phyloP scores from a whole-genome alignment of 768 basidiomycete species.

The Amanita inopinata region DNA sequence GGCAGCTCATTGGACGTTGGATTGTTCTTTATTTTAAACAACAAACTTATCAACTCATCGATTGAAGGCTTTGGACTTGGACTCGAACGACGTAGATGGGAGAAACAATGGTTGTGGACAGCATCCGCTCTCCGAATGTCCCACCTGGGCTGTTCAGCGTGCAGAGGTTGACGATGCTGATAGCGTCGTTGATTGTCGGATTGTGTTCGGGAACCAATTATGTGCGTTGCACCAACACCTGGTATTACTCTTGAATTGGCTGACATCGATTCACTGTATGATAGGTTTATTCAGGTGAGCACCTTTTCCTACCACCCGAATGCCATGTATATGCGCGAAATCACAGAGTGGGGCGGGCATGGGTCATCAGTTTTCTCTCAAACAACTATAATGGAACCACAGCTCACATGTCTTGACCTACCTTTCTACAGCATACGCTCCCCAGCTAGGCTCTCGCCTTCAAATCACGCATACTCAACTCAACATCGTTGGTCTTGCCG shows the following conservation, averaged over 20 bases:
- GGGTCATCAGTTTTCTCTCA: neutral
- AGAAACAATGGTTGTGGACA: neutral
- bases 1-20: too few species aligned
- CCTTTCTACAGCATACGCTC: constrained; percentile 57
- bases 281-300: constrained; percentile 36
- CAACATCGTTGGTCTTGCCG: constrained; percentile 74
- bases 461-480: constrained; percentile 70
- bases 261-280: neutral
- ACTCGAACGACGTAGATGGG: neutral
- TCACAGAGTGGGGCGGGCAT: neutral
- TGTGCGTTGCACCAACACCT: constrained; percentile 33
- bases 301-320: neutral
- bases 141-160: constrained; percentile 25
- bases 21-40: too few species aligned
- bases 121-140: neutral
- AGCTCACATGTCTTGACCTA: neutral
- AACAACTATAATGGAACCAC: neutral
- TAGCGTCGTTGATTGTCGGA: constrained; percentile 50
- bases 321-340: neutral
- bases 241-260: constrained; percentile 6
- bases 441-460: constrained; percentile 74
- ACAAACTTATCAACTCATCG: too few species aligned
- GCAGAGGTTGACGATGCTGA: constrained; percentile 37
- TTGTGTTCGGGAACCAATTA: constrained; percentile 67
- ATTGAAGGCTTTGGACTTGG: neutral